These are phyloP conservation scores for Irpex rosettiformis DNA, from an alignment of 1,284 basidiomycete genomes.

Conservation along the genomic window DNA sequence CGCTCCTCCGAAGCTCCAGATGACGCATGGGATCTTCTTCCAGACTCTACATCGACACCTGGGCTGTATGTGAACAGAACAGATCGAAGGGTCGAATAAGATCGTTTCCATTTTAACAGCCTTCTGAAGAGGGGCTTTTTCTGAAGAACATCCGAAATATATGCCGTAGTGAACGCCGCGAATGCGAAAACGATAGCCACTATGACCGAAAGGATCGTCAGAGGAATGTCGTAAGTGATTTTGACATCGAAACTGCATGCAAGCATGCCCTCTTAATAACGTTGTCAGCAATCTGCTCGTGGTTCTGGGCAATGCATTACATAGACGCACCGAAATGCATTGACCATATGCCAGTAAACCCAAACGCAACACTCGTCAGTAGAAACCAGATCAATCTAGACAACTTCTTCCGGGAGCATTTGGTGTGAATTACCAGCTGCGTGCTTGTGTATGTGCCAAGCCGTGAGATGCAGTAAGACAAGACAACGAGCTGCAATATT, in stretches of 20 bases:
- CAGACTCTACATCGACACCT: slow-evolving; percentile 4
- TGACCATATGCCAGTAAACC: slow-evolving; percentile 31
- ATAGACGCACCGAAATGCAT: slow-evolving; percentile 31
- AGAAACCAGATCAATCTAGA: slow-evolving; percentile 26
- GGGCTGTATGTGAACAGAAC: neutral
- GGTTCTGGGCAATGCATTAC: no score
- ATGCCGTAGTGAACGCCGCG: slow-evolving; percentile 24
- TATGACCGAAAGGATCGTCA: slow-evolving; percentile 29
- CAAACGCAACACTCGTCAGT: slow-evolving; percentile 28
- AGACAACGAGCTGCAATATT: slow-evolving; percentile 23
- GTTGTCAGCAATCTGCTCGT: neutral
- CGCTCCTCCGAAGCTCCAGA: slow-evolving; percentile 7
- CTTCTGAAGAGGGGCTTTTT: slow-evolving; percentile 13
- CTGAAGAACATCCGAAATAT: slow-evolving; percentile 21
- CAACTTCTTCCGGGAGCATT: slow-evolving; percentile 21
- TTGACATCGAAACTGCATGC: slow-evolving; percentile 28
- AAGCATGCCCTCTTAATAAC: slow-evolving; percentile 27
- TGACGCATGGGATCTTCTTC: neutral
- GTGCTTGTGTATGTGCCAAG: slow-evolving; percentile 31
- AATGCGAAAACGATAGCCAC: slow-evolving; percentile 29
- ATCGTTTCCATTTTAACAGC: slow-evolving; percentile 9
- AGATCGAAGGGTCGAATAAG: neutral
- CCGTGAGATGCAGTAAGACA: slow-evolving; percentile 31
- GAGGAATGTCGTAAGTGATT: slow-evolving; percentile 23
- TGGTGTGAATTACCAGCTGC: slow-evolving; percentile 31